Evolutionary conservation across 202 grass and related monocot genomes (phyloP), one percentile per base, ranked within the genome.

Genomic region (Zizania palustris): DNA sequence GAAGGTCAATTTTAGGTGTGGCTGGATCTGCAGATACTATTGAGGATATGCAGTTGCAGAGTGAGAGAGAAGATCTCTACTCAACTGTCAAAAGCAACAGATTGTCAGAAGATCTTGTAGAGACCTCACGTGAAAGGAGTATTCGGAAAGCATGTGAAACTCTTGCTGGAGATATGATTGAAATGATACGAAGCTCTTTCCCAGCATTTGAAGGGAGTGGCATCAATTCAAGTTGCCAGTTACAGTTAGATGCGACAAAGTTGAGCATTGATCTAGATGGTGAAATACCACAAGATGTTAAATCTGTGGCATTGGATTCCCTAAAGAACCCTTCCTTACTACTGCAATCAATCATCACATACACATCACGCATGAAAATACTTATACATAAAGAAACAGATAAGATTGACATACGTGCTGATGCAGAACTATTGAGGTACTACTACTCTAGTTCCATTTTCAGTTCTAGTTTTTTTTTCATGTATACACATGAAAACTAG

Each of bases 371-470:
- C 48, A 85, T 90, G 76, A 95, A 83, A 80, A 83, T 79, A 75
- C 74, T 95, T 67, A 85, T 99, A 81, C 96, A 85, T 76, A 88
- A 86, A 87, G 96, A 99, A 92, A 99, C 83, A 11, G 96, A 95
- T 51, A 98, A 95, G 77, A 92, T 99, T 60, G 89, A 99, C 55
- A 95, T 95, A 82, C 85, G 87, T 45, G 91, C 89, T 75, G 96
- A 95, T 84, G 92, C 91, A 51, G 96, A 99, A 86, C 78, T 95
- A 28, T 85, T 99, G 76, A 99, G 96, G 96, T 99, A 95, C 76
- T 77, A 58, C 53, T 66, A 44, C 56, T 37, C 54, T 73, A 15
- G 15, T 45, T 36, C 69, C 7, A 57, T 75, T 66, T 65, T 71
- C 38, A 21, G 69, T 37, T 80, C n/a, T n/a, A n/a, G 10, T 76